These are phyloP conservation scores for Chlorella sp. DNA, from an alignment of 139 green algal genomes.

Conservation along the genomic window DNA sequence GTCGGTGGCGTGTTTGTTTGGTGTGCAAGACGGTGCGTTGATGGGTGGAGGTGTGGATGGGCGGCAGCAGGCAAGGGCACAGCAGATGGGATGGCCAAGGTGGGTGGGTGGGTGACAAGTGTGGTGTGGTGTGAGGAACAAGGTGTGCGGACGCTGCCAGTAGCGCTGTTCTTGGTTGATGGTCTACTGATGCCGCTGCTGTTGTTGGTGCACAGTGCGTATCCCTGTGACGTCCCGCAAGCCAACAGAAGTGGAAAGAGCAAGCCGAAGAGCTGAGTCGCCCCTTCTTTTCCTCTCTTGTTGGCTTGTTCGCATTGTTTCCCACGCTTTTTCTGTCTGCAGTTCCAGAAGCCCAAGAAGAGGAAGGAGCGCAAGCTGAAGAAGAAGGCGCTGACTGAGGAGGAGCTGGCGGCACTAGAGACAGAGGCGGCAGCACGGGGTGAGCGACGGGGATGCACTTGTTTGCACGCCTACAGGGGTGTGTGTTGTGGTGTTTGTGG, in stretches of 20 bases:
- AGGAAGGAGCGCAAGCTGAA: constrained; percentile 82
- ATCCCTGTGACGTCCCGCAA: not conserved
- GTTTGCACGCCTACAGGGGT: not conserved
- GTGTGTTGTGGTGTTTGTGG: not conserved
- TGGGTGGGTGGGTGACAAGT: too few relatives aligned
- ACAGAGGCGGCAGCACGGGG: constrained; percentile 48
- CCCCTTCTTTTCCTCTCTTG: not conserved
- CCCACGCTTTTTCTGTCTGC: not conserved
- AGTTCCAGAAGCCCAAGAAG: constrained; percentile 74
- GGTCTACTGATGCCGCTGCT: not conserved
- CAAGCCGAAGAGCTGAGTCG: too few relatives aligned
- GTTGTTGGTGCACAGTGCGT: not conserved
- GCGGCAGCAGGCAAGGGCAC: too few relatives aligned
- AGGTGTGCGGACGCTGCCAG: not conserved
- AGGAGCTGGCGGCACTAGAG: constrained; percentile 66
- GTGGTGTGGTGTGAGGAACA: too few relatives aligned
- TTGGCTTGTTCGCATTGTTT: not conserved
- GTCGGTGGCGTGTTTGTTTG: too few relatives aligned
- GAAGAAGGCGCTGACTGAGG: constrained; percentile 61
- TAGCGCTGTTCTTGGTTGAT: not conserved
- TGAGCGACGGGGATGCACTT: too few relatives aligned
- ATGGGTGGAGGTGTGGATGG: too few relatives aligned
- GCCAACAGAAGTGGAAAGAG: too few relatives aligned
- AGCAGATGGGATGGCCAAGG: too few relatives aligned
- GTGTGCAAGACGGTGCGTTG: not conserved